Conservation (phyloP, 2,329 filamentous ascomycete genomes). For the Escovopsis sp. region DNA sequence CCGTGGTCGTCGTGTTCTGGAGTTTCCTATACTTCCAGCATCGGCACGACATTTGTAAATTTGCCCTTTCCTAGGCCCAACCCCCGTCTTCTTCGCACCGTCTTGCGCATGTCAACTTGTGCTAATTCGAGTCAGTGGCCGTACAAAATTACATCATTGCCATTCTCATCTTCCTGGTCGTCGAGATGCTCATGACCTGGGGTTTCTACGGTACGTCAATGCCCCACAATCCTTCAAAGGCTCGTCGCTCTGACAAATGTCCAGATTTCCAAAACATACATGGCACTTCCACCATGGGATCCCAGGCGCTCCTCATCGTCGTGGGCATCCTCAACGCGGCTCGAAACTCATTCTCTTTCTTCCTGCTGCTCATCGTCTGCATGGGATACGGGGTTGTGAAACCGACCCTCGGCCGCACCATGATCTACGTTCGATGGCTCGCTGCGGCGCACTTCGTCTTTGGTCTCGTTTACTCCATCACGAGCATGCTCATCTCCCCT, state of each 20-base stretch:
- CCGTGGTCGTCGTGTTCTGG: conserved; percentile 72
- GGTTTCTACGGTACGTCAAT: conserved; percentile 65
- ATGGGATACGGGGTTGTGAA: conserved; percentile 99
- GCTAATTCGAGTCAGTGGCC: conserved; percentile 41
- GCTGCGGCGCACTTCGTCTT: conserved; percentile 91
- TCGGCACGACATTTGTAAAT: conserved; percentile 69
- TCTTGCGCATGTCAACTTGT: background rate
- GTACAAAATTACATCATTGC: conserved; percentile 99
- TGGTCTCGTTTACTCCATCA: conserved; percentile 81
- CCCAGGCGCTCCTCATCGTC: conserved; percentile 75
- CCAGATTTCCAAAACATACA: conserved; percentile 90
- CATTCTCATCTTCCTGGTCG: conserved; percentile 81
- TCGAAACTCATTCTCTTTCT: conserved; percentile 96
- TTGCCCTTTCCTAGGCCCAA: background rate
- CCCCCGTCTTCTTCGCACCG: background rate
- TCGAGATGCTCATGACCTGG: conserved; percentile 98
- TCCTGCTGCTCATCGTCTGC: conserved; percentile 91
- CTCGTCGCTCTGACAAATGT: conserved; percentile 16
- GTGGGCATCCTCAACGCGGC: conserved; percentile 90
- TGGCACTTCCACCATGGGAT: conserved; percentile 58
- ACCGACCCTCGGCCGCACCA: conserved; percentile 75
- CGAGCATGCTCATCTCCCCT: conserved; percentile 75
- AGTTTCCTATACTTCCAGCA: conserved; percentile 92
- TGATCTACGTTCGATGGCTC: conserved; percentile 84
- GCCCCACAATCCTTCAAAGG: background rate